Evolutionary conservation across 192 early-diverging fungal genomes (phyloP), one percentile per base, ranked within the genome.

Genomic region (Umbelopsis sp.): DNA sequence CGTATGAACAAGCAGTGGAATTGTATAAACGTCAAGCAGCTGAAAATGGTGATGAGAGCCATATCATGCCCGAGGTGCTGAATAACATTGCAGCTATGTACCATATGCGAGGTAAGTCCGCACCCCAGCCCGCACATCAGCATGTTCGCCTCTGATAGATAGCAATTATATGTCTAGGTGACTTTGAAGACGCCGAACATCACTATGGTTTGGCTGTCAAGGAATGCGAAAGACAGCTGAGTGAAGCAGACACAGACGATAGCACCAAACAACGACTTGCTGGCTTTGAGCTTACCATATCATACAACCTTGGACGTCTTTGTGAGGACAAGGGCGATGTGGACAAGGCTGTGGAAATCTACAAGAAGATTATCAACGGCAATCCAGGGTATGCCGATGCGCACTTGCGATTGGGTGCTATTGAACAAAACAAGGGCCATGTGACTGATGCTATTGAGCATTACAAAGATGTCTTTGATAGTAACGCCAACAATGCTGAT

Each of bases 41-140:
- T 8, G 18, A 71, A 27, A 68, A 77, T 13, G 66, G 69, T 33
- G 33, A 68, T 37, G 66, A 68, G 1, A 33, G 68, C 3, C 61
- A 68, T 1, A 52, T 80, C 16, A 66, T 84, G 55, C 74, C 89
- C 0, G 92, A 94, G 71, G 78, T 97, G n/a, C 82, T 91, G 77
- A 97, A 93, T 72, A 96, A 97, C 74, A 83, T 97, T 49, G 94
- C 86, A n/a, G 92, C 85, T 2, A 83, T 95, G 68, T 85, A 87
- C 50, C 92, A 94, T 44, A 67, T 86, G 46, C 80, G 86, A 11
- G 85, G 80, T 70, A 73, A 64, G 25, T 21, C 23, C 58, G 6
- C 12, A 20, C 48, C 9, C 7, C 27, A 30, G 27, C 27, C 27
- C 3, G 27, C 3, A 30, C 27, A 30, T 30, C 27, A 30, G 27